A percentile compares a stretch with the other conserved stretches of the same genome.
These are phyloP conservation scores for Phalaenopsis aphrodite DNA, from an alignment of 106 monocot species.

Conservation along the genomic window DNA sequence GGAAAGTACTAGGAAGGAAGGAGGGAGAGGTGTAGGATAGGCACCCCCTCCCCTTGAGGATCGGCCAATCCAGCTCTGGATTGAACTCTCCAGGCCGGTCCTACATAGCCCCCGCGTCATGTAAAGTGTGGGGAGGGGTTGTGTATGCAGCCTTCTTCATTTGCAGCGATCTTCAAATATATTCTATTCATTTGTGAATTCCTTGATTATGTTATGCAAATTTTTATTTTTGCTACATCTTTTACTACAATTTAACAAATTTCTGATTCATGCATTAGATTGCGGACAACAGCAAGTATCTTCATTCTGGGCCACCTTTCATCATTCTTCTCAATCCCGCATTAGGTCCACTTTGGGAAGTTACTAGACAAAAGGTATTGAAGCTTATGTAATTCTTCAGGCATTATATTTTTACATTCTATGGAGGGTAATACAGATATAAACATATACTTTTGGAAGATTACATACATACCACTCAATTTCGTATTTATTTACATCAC, in stretches of 20 bases:
- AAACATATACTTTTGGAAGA: background rate
- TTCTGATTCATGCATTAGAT: constrained; percentile 35
- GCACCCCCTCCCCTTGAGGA: too few relatives aligned
- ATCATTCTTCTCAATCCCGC: constrained; percentile 93
- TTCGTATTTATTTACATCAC: too few relatives aligned
- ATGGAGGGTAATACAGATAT: background rate
- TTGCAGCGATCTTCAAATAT: too few relatives aligned
- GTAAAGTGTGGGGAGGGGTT: too few relatives aligned
- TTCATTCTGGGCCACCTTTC: constrained; percentile 78
- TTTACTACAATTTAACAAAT: constrained; percentile 3
- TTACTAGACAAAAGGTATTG: constrained; percentile 86
- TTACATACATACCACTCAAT: too few relatives aligned
- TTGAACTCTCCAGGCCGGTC: too few relatives aligned
- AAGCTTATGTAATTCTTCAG: background rate
- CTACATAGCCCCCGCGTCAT: too few relatives aligned
- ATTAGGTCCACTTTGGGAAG: constrained; percentile 93
- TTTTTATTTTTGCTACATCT: background rate
- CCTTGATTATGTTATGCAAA: background rate
- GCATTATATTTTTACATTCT: background rate
- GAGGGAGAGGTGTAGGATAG: too few relatives aligned
- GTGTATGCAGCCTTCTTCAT: too few relatives aligned
- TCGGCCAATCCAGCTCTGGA: too few relatives aligned
- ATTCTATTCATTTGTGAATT: background rate
- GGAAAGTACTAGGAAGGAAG: too few relatives aligned
- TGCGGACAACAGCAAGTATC: constrained; percentile 67